These are phyloP conservation scores for Sclerotinia minor DNA, from an alignment of 2,329 filamentous ascomycete species.

Conservation along the genomic window DNA sequence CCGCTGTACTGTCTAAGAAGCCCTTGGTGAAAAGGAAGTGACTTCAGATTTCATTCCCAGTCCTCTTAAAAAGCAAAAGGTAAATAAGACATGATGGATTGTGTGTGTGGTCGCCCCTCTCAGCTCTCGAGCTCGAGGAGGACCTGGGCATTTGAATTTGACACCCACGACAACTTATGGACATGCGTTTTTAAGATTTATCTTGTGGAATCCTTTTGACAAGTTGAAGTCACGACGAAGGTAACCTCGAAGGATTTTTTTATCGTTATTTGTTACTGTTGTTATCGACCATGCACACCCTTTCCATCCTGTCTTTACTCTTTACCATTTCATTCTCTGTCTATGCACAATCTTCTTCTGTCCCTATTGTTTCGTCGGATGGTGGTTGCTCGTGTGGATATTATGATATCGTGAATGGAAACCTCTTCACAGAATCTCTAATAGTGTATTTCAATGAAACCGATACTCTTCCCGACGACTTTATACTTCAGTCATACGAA, in stretches of 20 bases:
- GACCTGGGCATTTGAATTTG: background rate
- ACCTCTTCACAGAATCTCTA: slow-evolving; percentile 49
- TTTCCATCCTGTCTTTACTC: slow-evolving; percentile 16
- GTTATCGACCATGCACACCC: background rate
- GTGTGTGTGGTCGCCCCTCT: too few relatives aligned
- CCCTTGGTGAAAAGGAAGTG: background rate
- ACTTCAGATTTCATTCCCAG: background rate
- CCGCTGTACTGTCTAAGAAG: background rate
- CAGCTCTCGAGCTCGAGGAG: slow-evolving; percentile 1
- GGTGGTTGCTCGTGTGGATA: slow-evolving; percentile 49
- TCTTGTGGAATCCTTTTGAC: background rate
- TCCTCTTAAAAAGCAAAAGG: background rate
- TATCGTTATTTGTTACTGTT: background rate
- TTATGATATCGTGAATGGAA: slow-evolving; percentile 44
- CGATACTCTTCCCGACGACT: slow-evolving; percentile 40
- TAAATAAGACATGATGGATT: slow-evolving; percentile 8
- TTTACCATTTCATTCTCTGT: background rate
- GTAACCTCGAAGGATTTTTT: background rate
- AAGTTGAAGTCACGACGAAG: slow-evolving; percentile 4
- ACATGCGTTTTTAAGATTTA: background rate
- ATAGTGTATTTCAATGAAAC: slow-evolving; percentile 55
- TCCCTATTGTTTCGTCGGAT: slow-evolving; percentile 29
- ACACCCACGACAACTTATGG: background rate
- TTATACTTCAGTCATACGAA: slow-evolving; percentile 45
- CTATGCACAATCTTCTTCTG: background rate